A percentile compares a stretch with the other conserved stretches of the same genome.
Evolutionary conservation across 441 rosid species (phyloP).

Genomic region (Eruca vesicaria): DNA sequence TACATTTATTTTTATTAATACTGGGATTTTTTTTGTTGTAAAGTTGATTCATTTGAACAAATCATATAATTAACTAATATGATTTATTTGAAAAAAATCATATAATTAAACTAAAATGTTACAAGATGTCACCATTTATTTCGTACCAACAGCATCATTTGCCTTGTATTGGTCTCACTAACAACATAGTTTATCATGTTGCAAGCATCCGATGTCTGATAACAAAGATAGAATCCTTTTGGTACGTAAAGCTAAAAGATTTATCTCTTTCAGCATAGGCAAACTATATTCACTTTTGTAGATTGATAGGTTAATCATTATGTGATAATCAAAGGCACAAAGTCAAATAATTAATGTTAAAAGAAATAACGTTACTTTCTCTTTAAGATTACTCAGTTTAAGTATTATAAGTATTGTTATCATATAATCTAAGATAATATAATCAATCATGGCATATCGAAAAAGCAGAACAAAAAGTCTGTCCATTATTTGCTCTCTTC

Average conservation of each 20-base stretch:
- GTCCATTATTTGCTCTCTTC: conserved; percentile 35
- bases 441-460: conserved; percentile 33
- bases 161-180: conserved; percentile 18
- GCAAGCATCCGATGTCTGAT: conserved; percentile 24
- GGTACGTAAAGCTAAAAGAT: conserved; percentile 5
- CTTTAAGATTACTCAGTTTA: conserved; percentile 26
- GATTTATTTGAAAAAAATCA: background rate
- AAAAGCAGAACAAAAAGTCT: conserved; percentile 30
- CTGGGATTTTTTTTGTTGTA: too few relatives aligned
- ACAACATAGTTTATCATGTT: conserved; percentile 8
- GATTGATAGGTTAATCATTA: conserved; percentile 25
- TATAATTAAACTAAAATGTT: conserved; percentile 4
- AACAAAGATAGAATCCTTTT: background rate
- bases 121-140: background rate
- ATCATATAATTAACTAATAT: background rate
- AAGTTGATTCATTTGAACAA: background rate
- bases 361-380: conserved; percentile 26
- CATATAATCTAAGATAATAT: conserved; percentile 22
- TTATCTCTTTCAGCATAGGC: conserved; percentile 17
- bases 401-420: conserved; percentile 10
- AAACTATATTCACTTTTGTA: conserved; percentile 2
- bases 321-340: conserved; percentile 34
- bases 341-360: conserved; percentile 20
- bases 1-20: too few relatives aligned
- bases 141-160: conserved; percentile 29